These are phyloP conservation scores for Catunica adiposa DNA, from an alignment of 2,329 filamentous ascomycete genomes.

Conservation along the genomic window DNA sequence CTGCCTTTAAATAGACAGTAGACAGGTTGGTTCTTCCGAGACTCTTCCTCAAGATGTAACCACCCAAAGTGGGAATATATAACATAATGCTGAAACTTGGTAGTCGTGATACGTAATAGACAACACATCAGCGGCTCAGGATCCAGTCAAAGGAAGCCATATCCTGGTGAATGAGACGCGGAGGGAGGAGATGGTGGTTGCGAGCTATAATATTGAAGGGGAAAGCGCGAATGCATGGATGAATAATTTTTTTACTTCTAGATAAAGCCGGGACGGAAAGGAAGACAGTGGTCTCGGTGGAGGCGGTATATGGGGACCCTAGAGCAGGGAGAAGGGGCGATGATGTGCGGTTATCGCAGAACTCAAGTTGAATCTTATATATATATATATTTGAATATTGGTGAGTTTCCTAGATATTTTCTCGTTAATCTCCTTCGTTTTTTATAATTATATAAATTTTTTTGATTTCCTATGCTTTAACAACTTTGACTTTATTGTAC, in stretches of 20 bases:
- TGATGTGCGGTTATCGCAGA: slow-evolving; percentile 1
- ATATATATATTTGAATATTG: no score
- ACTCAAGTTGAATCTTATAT: not conserved
- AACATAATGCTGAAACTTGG: not conserved
- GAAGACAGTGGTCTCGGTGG: not conserved
- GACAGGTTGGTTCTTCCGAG: no score
- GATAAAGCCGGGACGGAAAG: not conserved
- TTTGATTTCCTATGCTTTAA: no score
- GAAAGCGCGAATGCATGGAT: slow-evolving; percentile 11
- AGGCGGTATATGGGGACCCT: not conserved
- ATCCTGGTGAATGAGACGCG: slow-evolving; percentile 3
- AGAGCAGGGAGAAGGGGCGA: not conserved
- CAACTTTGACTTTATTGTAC: no score
- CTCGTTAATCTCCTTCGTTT: no score
- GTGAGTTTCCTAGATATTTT: not conserved
- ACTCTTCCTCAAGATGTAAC: no score
- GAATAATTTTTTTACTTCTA: slow-evolving; percentile 3
- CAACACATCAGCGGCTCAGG: not conserved
- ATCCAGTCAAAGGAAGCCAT: slow-evolving; percentile 7
- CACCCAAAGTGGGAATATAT: no score
- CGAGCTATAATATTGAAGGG: slow-evolving; percentile 10
- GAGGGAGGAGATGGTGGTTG: slow-evolving; percentile 1
- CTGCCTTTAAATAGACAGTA: no score
- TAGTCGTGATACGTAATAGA: slow-evolving; percentile 5
- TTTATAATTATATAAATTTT: no score